Base-by-base conservation (phyloP, 2,329 filamentous ascomycete species). In the Samsoniella hepiali region DNA sequence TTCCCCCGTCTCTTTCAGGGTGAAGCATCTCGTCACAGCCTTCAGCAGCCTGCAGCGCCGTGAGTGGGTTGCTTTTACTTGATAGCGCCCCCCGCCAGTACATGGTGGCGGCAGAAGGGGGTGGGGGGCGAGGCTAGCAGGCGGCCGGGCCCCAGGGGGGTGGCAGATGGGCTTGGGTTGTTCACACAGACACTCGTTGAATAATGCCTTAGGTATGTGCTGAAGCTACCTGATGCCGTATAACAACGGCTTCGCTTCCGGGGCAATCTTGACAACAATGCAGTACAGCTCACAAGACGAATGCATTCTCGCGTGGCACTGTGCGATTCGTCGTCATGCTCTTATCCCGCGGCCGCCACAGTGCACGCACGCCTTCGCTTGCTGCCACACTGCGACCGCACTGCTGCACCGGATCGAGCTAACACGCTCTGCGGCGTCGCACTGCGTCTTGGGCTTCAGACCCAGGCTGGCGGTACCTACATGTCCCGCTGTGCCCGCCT, bases 391-490 rank as follows among this genome's bases (percentile, higher is more conserved):
- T 40, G 27, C 31, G 50, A 36, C 36, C 34, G 32, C 58, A 47
- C 34, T 44, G 27, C 27, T 60, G 58, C 47, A 60, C 45, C 47
- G 34, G 47, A 60, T 60, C 36, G 58, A 59, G 47, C 45, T 50
- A 27, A 47, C 32, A 45, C n/a, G 15, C 31, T 34, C 42, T 58
- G 45, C 45, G n/a, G 32, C 15, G 55, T 50, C 57, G 55, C 42
- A 34, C 42, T 59, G 42, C 34, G 56, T 49, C 40, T 45, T 44
- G 40, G 38, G 32, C 57, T 22, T 7, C 22, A 32, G 58, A 60
- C 58, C 58, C 58, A 29, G 47, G 32, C 34, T 22, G 50, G 58
- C 36, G 58, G 58, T 60, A 60, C 58, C 47, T 51, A 17, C 56
- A 22, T 36, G 17, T 36, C 31, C 42, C 44, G n/a, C 31, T 29